A percentile compares a stretch with the other conserved stretches of the same genome.
phyloP scores from a whole-genome alignment of 495 filamentous ascomycete species.

The Aspergillus homomorphus region DNA sequence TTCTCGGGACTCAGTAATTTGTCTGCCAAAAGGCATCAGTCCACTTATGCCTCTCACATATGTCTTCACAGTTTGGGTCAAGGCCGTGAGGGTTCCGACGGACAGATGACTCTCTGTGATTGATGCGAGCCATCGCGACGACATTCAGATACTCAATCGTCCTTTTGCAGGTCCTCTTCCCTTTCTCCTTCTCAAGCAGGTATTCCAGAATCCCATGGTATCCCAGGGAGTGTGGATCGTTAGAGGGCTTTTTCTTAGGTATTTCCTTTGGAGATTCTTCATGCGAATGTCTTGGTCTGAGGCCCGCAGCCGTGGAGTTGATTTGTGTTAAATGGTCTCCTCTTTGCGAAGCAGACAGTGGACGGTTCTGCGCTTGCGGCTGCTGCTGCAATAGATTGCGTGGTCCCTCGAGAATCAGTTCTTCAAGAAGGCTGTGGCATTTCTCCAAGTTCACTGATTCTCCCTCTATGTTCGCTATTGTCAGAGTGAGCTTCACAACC shows the following conservation, averaged over 20 bases:
- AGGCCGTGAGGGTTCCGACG: not conserved
- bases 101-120: not conserved
- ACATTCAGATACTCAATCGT: too few species aligned
- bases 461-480: not conserved
- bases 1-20: not conserved
- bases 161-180: not conserved
- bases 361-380: too few species aligned
- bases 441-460: not conserved
- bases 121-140: too few species aligned
- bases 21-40: not conserved
- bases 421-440: slow-evolving; percentile 3
- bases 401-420: slow-evolving; percentile 1
- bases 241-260: not conserved
- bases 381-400: not conserved
- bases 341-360: not conserved
- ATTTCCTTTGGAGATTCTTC: not conserved
- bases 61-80: not conserved
- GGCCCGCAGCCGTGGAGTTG: not conserved
- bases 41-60: slow-evolving; percentile 4
- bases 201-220: slow-evolving; percentile 8
- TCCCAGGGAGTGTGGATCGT: not conserved
- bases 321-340: not conserved
- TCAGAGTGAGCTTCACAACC: slow-evolving; percentile 1
- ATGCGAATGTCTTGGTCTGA: not conserved
- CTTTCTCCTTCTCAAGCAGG: not conserved